phyloP scores from a whole-genome alignment of 495 filamentous ascomycete genomes.

The Neohortaea acidophila region DNA sequence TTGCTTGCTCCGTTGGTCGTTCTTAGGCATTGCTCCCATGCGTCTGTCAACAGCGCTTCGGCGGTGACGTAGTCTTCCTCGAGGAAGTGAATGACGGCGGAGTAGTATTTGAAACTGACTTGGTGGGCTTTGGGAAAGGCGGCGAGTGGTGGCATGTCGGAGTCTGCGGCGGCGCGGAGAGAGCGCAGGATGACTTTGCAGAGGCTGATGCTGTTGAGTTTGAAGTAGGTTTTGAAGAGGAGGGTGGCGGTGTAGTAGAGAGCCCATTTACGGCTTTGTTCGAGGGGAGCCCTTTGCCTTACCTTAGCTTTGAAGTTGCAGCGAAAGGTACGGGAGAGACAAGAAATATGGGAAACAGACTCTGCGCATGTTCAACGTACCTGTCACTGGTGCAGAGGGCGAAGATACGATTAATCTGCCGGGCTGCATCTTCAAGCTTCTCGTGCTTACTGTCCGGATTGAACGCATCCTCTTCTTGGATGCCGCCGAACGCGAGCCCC shows the following conservation, averaged over 20 bases:
- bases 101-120: conserved; percentile 93
- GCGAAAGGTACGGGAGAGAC: background rate
- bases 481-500: conserved; percentile 29
- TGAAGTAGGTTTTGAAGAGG: conserved; percentile 96
- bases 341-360: background rate
- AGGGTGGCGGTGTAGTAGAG: conserved; percentile 86
- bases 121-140: conserved; percentile 74
- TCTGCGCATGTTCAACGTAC: conserved; percentile 34
- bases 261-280: conserved; percentile 92
- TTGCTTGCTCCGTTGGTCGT: conserved; percentile 22
- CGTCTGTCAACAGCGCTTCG: conserved; percentile 61
- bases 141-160: conserved; percentile 64
- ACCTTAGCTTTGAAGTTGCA: conserved; percentile 6
- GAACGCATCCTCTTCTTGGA: conserved; percentile 55
- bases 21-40: conserved; percentile 60
- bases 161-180: conserved; percentile 49
- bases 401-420: conserved; percentile 78
- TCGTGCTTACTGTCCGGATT: conserved; percentile 55
- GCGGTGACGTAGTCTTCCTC: conserved; percentile 86
- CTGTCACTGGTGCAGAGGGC: conserved; percentile 74
- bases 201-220: conserved; percentile 72
- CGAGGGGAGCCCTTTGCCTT: conserved; percentile 57
- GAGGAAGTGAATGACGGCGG: conserved; percentile 75
- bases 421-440: conserved; percentile 75
- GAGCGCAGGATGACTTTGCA: conserved; percentile 80